Conservation (phyloP, 441 rosid genomes). For the Syzygium malaccense region DNA sequence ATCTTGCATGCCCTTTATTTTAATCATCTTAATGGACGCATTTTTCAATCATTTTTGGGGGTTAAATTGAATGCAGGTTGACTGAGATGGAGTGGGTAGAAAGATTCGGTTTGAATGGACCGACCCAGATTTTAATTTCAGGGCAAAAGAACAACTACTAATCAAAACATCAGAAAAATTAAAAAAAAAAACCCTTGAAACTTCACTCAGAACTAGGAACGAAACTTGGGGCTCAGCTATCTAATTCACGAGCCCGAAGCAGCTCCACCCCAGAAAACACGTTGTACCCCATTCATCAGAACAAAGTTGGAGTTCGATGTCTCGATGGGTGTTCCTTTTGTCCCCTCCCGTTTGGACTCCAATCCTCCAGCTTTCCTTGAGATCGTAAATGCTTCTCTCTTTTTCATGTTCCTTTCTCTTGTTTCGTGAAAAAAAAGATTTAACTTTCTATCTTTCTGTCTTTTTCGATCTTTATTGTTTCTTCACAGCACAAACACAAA, state of each 20-base stretch:
- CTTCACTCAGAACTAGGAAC: conserved; percentile 26
- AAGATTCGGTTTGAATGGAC: background rate
- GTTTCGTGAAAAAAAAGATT: background rate
- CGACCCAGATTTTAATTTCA: conserved; percentile 15
- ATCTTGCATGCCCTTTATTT: background rate
- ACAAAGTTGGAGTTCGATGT: background rate
- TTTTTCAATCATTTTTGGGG: background rate
- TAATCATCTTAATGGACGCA: background rate
- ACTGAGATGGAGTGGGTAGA: background rate
- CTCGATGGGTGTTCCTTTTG: conserved; percentile 47
- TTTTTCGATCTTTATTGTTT: background rate
- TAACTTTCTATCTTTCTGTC: background rate
- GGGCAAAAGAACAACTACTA: conserved; percentile 7
- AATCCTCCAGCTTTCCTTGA: conserved; percentile 1
- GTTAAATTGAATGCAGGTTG: background rate
- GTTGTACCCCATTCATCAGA: conserved; percentile 23
- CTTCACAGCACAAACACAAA: background rate
- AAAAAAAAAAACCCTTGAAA: background rate
- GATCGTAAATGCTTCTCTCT: background rate
- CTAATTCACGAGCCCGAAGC: conserved; percentile 28
- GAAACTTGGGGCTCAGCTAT: conserved; percentile 27
- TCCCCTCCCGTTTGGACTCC: conserved; percentile 19
- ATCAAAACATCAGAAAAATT: background rate
- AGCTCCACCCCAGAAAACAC: conserved; percentile 51
- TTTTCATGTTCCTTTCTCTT: background rate